phyloP scores from a whole-genome alignment of 2,329 filamentous ascomycete genomes.

The Trichoderma koningii region DNA sequence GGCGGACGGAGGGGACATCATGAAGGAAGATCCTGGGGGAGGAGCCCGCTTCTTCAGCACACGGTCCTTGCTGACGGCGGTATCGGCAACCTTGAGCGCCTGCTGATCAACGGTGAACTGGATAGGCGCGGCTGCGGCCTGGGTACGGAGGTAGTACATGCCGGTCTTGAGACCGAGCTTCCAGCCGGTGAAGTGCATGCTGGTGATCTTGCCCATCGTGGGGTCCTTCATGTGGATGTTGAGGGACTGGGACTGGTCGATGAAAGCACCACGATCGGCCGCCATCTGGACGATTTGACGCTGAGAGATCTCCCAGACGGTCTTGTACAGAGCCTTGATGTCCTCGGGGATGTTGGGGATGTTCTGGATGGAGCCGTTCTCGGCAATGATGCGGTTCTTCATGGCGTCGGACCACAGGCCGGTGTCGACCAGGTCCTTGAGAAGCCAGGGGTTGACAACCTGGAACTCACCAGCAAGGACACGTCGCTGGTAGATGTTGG shows the following conservation, averaged over 20 bases:
- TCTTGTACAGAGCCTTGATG: conserved; percentile 98
- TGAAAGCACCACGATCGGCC: conserved; percentile 95
- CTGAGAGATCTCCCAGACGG: conserved; percentile 98
- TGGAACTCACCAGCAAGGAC: conserved; percentile 98
- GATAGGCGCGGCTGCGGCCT: conserved; percentile 94
- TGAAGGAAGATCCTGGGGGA: conserved; percentile 56
- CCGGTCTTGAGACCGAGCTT: conserved; percentile 99
- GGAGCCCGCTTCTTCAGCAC: conserved; percentile 70
- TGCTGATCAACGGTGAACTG: conserved; percentile 99
- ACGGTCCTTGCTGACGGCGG: conserved; percentile 67
- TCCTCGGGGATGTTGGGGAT: conserved; percentile 95
- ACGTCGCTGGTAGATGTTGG: conserved; percentile 98
- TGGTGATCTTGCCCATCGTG: conserved; percentile 99
- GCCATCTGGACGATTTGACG: conserved; percentile 96
- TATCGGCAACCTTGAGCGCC: conserved; percentile 84
- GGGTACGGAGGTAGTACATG: conserved; percentile 99
- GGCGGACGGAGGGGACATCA: conserved; percentile 59
- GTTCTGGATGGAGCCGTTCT: conserved; percentile 93
- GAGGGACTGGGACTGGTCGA: conserved; percentile 97
- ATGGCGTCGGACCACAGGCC: conserved; percentile 99
- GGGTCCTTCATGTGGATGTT: conserved; percentile 99
- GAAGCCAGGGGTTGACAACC: conserved; percentile 97
- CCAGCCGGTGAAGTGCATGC: conserved; percentile 99
- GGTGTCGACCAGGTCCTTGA: conserved; percentile 97
- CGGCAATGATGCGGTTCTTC: conserved; percentile 99